Percentiles rank a stretch among this genome's conserved stretches.
phyloP scores from a whole-genome alignment of 2,329 filamentous ascomycete species.

The Hirsutella minnesotensis region DNA sequence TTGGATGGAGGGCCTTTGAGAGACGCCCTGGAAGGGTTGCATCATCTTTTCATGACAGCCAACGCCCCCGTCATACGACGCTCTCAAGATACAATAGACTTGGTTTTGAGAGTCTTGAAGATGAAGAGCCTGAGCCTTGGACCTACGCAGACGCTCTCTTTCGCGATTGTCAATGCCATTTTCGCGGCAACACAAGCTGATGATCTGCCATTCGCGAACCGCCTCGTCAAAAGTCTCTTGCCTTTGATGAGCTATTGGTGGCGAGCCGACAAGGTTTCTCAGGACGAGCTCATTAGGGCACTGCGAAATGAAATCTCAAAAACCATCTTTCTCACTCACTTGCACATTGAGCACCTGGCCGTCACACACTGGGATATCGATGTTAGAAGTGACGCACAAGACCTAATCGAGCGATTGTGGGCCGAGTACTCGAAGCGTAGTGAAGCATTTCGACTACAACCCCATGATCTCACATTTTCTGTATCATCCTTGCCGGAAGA shows the following conservation, averaged over 20 bases:
- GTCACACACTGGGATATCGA: slow-evolving; percentile 26
- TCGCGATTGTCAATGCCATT: slow-evolving; percentile 63
- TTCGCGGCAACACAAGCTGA: slow-evolving; percentile 57
- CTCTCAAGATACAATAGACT: slow-evolving; percentile 41
- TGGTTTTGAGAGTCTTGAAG: slow-evolving; percentile 49
- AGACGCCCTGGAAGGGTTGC: slow-evolving; percentile 48
- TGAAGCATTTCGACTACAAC: slow-evolving; percentile 59
- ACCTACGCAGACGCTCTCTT: slow-evolving; percentile 58
- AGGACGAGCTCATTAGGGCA: slow-evolving; percentile 47
- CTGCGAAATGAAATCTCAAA: slow-evolving; percentile 70
- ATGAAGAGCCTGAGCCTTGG: slow-evolving; percentile 45
- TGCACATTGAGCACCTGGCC: slow-evolving; percentile 49
- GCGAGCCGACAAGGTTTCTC: slow-evolving; percentile 54
- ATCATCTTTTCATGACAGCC: slow-evolving; percentile 48
- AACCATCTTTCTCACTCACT: slow-evolving; percentile 52
- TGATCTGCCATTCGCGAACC: slow-evolving; percentile 49
- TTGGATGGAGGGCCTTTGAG: slow-evolving; percentile 21
- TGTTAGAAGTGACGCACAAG: slow-evolving; percentile 40
- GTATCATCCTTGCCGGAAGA: slow-evolving; percentile 28
- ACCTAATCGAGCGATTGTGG: slow-evolving; percentile 61
- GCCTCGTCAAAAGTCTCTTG: slow-evolving; percentile 48
- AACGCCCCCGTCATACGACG: slow-evolving; percentile 54
- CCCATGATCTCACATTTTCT: slow-evolving; percentile 62
- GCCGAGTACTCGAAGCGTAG: slow-evolving; percentile 64
- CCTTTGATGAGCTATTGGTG: slow-evolving; percentile 67